Conservation (phyloP, 176 grass and related monocot genomes). For the Avena sativa region DNA sequence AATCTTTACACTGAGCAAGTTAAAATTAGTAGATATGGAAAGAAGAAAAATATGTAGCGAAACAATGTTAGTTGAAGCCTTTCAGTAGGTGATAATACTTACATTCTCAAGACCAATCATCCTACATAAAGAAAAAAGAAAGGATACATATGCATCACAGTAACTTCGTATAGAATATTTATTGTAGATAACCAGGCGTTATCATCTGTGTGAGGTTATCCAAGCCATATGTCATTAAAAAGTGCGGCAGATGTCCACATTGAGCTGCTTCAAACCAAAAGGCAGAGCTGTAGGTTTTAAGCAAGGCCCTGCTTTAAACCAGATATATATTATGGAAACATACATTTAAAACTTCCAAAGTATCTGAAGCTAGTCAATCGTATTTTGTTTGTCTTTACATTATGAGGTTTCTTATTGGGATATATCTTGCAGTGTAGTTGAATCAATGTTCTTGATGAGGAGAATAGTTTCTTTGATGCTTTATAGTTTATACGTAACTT, state of each 20-base stretch:
- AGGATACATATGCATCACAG: neutral
- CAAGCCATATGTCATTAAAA: neutral
- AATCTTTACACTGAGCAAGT: neutral
- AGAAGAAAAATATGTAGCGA: neutral
- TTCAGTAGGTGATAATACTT: neutral
- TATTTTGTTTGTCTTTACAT: neutral
- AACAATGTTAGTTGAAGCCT: neutral
- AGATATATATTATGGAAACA: neutral
- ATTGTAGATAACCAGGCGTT: neutral
- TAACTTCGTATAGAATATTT: neutral
- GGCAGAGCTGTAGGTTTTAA: neutral
- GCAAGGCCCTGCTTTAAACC: neutral
- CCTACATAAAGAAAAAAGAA: neutral
- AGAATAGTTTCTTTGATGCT: neutral
- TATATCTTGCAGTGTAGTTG: neutral
- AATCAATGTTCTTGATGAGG: neutral
- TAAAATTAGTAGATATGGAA: neutral
- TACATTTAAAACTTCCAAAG: neutral
- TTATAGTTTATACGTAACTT: neutral
- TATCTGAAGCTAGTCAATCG: neutral
- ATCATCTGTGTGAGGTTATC: no score
- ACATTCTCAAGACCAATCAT: neutral
- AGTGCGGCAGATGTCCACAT: neutral
- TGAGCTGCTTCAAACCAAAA: neutral
- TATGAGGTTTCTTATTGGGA: neutral